A percentile compares a stretch with the other conserved stretches of the same genome.
phyloP scores from a whole-genome alignment of 768 basidiomycete genomes.

The Boletus sp. region DNA sequence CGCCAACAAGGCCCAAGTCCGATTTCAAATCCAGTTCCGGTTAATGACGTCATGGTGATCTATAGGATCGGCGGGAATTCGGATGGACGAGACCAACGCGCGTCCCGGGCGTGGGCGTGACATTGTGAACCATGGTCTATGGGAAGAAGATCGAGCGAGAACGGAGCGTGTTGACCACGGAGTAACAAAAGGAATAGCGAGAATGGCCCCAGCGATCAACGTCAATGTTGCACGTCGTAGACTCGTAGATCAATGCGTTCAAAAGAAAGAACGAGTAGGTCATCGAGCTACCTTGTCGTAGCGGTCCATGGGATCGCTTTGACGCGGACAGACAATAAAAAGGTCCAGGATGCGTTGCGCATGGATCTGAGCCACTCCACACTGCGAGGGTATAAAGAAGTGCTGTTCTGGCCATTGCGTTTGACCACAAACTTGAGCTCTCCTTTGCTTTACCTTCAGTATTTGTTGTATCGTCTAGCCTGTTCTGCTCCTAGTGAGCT shows the following conservation, averaged over 20 bases:
- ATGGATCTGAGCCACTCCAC: neutral
- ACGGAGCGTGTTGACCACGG: neutral
- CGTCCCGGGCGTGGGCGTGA: no score
- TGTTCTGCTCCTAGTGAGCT: neutral
- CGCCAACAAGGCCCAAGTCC: no score
- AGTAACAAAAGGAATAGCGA: neutral
- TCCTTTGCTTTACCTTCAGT: neutral
- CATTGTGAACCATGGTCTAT: neutral
- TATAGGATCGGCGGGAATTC: neutral
- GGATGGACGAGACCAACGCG: neutral
- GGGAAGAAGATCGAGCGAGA: neutral
- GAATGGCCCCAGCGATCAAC: neutral
- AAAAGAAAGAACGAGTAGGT: neutral
- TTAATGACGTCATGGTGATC: neutral
- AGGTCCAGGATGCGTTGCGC: neutral
- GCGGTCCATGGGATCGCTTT: neutral
- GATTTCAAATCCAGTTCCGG: neutral
- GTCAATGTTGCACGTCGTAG: neutral
- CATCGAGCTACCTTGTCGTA: neutral
- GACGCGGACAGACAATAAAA: neutral
- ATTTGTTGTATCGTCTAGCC: neutral
- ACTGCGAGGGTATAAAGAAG: conserved; percentile 8
- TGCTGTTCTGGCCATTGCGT: neutral
- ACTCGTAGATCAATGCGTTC: neutral
- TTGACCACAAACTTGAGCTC: no score